A percentile compares a stretch with the other conserved stretches of the same genome.
Evolutionary conservation across 2,329 filamentous ascomycete genomes (phyloP).

Genomic region (Cadophora luteo-olivacea): DNA sequence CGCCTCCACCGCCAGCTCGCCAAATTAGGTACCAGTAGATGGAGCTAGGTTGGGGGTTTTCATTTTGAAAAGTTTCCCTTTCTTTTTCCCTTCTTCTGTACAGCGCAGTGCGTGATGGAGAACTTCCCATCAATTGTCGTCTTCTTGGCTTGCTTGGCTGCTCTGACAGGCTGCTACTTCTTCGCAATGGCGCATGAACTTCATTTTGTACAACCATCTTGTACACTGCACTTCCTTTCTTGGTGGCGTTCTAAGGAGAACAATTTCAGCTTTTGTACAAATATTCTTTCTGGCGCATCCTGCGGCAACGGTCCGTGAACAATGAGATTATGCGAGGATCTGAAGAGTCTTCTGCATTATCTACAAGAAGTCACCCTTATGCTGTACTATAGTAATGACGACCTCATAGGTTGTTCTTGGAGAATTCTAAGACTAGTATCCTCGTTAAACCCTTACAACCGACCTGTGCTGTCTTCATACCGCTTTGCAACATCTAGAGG

Average conservation of each 20-base stretch:
- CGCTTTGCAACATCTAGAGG: no score
- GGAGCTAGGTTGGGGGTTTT: conserved; percentile 23
- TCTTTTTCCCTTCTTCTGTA: conserved; percentile 22
- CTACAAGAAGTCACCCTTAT: neutral
- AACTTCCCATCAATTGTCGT: neutral
- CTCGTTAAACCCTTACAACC: no score
- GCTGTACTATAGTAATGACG: neutral
- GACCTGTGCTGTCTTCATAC: no score
- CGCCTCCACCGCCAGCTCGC: conserved; percentile 40
- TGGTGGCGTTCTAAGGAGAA: neutral
- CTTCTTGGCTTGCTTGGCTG: neutral
- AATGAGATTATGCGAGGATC: neutral
- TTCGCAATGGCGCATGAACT: neutral
- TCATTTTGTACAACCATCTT: neutral
- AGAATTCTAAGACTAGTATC: no score
- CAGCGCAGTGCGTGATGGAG: neutral
- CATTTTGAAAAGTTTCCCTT: conserved; percentile 27
- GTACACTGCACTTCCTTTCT: neutral
- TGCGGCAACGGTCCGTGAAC: neutral
- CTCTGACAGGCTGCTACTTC: neutral
- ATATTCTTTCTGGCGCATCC: neutral
- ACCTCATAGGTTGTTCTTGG: no score
- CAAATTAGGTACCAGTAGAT: conserved; percentile 40
- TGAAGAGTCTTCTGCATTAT: neutral
- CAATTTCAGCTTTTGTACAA: neutral